Percentiles rank a stretch among this genome's conserved stretches.
phyloP scores from a whole-genome alignment of 371 early-diverging fungal genomes.

The Vairimorpha apis region DNA sequence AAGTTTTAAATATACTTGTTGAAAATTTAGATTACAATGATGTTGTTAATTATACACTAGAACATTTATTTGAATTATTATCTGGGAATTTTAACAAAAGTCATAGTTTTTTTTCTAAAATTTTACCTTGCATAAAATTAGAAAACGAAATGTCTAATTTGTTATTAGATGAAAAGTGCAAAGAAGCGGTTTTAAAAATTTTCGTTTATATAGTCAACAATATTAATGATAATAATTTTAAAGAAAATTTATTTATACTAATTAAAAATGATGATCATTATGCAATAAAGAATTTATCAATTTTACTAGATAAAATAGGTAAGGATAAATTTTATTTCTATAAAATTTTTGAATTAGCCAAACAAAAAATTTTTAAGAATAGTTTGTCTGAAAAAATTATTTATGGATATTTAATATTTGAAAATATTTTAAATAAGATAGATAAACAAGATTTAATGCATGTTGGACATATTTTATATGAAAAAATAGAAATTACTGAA shows the following conservation, averaged over 20 bases:
- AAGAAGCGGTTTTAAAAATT: neutral
- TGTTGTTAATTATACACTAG: neutral
- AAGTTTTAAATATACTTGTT: neutral
- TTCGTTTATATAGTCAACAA: neutral
- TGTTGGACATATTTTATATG: neutral
- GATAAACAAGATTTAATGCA: neutral
- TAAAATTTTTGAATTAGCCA: constrained; percentile 1
- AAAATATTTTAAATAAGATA: neutral
- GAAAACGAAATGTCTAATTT: neutral
- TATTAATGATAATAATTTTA: neutral
- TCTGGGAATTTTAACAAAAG: neutral
- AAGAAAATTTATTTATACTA: neutral
- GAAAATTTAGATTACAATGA: neutral
- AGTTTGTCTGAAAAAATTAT: neutral
- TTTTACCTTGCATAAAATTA: neutral
- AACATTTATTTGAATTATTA: neutral
- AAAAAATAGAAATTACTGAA: neutral
- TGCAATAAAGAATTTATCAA: neutral
- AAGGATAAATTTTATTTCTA: neutral
- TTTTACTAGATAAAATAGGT: neutral
- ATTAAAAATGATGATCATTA: neutral
- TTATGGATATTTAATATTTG: neutral
- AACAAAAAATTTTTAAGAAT: neutral
- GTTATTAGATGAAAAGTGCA: neutral
- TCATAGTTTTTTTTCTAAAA: neutral